Conservation (phyloP, 805 yeast species). For the Pichia cabralensis region DNA sequence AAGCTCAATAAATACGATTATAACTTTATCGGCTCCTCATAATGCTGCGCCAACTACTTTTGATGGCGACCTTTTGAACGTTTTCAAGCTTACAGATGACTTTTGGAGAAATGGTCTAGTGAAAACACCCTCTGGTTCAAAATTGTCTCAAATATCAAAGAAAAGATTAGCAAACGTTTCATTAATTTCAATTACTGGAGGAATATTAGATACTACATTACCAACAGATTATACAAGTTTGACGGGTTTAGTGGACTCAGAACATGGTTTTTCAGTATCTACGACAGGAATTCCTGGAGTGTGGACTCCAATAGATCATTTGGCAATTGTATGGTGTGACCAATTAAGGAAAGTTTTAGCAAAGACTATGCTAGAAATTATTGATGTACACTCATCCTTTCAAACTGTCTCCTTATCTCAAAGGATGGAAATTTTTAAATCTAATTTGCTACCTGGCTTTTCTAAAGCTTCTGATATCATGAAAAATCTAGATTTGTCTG, state of each 20-base stretch:
- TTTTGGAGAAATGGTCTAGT: conserved; percentile 68
- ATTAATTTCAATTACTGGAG: conserved; percentile 83
- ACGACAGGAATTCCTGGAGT: conserved; percentile 83
- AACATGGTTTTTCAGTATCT: conserved; percentile 74
- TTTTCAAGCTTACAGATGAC: conserved; percentile 63
- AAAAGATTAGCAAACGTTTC: conserved; percentile 48
- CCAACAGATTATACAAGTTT: conserved; percentile 87
- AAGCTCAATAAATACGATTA: conserved; percentile 68
- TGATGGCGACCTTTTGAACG: conserved; percentile 74
- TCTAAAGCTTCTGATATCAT: conserved; percentile 24
- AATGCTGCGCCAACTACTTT: conserved; percentile 87
- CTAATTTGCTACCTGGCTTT: conserved; percentile 42
- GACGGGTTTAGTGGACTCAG: conserved; percentile 57
- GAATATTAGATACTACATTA: conserved; percentile 61
- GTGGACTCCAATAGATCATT: conserved; percentile 91
- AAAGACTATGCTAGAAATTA: conserved; percentile 45
- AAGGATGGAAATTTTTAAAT: conserved; percentile 51
- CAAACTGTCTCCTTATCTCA: conserved; percentile 43
- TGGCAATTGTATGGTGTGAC: conserved; percentile 95
- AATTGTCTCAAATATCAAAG: conserved; percentile 27
- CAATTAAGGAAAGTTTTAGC: conserved; percentile 66
- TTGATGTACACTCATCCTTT: conserved; percentile 35
- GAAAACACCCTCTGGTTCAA: conserved; percentile 7
- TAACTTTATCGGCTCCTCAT: conserved; percentile 88
- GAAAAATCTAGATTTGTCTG: conserved; percentile 24